Percentiles rank a stretch among this genome's conserved stretches.
Conservation (phyloP, 768 basidiomycete species). For the Termitomyces sp. region DNA sequence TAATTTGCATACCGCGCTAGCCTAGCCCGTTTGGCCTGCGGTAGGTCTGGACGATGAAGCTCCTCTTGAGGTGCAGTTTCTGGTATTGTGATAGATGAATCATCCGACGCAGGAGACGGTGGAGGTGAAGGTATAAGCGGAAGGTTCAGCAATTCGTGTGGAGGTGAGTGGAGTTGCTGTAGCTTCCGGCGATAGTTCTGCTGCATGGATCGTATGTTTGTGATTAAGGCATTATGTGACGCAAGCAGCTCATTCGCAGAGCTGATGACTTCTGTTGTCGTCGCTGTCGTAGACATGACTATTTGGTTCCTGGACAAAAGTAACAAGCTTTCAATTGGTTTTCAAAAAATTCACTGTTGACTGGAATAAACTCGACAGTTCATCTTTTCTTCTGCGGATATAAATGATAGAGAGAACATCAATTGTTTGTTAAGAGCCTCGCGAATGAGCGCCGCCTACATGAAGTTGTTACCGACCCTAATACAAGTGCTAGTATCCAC, state of each 20-base stretch:
- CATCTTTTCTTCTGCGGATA: background rate
- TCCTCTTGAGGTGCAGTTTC: constrained; percentile 29
- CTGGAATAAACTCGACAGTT: background rate
- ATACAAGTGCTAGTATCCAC: too few species aligned
- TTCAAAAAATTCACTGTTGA: background rate
- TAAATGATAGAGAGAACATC: background rate
- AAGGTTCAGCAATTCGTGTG: constrained; percentile 49
- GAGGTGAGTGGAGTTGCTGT: constrained; percentile 50
- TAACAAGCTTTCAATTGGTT: background rate
- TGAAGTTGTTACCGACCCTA: too few species aligned
- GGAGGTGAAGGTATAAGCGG: constrained; percentile 59
- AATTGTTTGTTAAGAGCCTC: background rate
- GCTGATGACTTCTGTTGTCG: constrained; percentile 49
- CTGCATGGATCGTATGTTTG: constrained; percentile 54
- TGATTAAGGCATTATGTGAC: constrained; percentile 55
- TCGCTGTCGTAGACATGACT: constrained; percentile 6
- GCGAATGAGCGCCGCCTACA: too few species aligned
- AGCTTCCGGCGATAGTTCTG: constrained; percentile 54
- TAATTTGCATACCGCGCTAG: constrained; percentile 74
- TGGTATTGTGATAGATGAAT: constrained; percentile 47
- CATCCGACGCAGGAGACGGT: constrained; percentile 45
- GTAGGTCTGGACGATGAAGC: constrained; percentile 35
- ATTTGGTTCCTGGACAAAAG: background rate
- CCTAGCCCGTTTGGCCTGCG: constrained; percentile 74
- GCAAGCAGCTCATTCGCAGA: constrained; percentile 66